Base-by-base conservation (phyloP, 345 rosid species). In the Zanthoxylum bungeanum region DNA sequence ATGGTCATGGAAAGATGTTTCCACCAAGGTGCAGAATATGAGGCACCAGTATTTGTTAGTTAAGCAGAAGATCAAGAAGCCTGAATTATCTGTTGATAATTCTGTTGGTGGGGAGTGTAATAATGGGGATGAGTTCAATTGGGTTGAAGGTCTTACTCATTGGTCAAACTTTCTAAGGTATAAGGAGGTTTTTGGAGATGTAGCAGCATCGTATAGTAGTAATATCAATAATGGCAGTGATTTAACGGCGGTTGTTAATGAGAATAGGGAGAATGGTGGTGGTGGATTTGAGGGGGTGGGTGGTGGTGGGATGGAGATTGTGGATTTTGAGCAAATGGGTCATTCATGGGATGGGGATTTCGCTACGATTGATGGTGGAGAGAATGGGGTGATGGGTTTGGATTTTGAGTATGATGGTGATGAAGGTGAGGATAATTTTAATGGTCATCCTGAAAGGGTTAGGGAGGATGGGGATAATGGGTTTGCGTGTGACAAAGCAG, bases 1-100 rank as follows among this genome's bases (percentile, higher is more conserved):
- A 40, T 90, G 96, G 96, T 80, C 93, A 2, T 90, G 96, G 96
- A 90, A 90, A 72, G 96, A 90, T 77, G 96, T 90, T 74, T 90
- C 96, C 60, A 90, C 93, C 60, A 90, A 90, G 87, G 96, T 90
- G 75, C 96, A 90, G 77, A 90, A 88, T 50, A 90, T 90, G 96
- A 83, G 93, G 82, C 96, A 90, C 60, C 96, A 88, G 66, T 90
- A 90, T 77, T 76, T 81, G 76, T 85, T 90, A 53, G 96, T 90
- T 39, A 90, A 90, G 82, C 93, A 90, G 62, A 90, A 90, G 87
- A 80, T 88, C 64, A 88, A 82, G 86, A 90, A 76, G 60, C 82
- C 88, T 0, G 84, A 89, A 30, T 47, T 76, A 30, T 65, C 76
- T 0, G 70, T 66, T 4, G 84, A 74, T 59, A 79, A 73, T 75